Evolutionary conservation across 225 moss, liverwort and hornwort species (phyloP), one percentile per base, ranked within the genome.

Genomic region (Neckera pumila): DNA sequence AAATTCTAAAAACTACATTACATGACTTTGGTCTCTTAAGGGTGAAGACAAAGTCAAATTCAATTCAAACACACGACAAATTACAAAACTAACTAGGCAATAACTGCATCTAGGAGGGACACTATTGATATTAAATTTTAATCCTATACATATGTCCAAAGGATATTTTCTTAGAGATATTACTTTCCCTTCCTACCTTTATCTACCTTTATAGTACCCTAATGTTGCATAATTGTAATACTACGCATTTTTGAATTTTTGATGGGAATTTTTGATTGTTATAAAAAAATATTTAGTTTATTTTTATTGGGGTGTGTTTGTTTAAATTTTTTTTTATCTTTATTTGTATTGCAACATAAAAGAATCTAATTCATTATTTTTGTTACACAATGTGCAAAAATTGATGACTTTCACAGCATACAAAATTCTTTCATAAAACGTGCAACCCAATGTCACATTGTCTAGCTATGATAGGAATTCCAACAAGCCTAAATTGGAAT

Each of bases 311-410:
- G 1, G 0, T 12, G 18, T 19, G 2, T 49, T 47, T 74, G 7
- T 11, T 74, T 12, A 19, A 45, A 6, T 15, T 5, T 42, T 15
- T 5, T 42, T 27, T 16, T 4, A 45, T 28, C 28, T 28, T 45
- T 3, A 25, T 28, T 6, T 43, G 3, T 10, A 27, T 0, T 72
- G 1, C 0, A 17, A 0, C 5, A 73, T 45, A 17, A 0, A 11
- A 47, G 19, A 74, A 11, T 11, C 4, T 31, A 47, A 2, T 47
- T 74, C 18, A 30, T 47, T 18, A 31, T 0, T 18, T 74, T 74
- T 47, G 11, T 47, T 31, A 11, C 3, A 2, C 11, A 74, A 74
- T 47, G 31, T 74, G 11, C 42, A 47, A 74, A 74, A 31, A 17
- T 19, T 19, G 7, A 74, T 47, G 30, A 18, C 18, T 47, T 74